Conservation (phyloP, 2,329 filamentous ascomycete genomes). For the Xylaria polymorpha region DNA sequence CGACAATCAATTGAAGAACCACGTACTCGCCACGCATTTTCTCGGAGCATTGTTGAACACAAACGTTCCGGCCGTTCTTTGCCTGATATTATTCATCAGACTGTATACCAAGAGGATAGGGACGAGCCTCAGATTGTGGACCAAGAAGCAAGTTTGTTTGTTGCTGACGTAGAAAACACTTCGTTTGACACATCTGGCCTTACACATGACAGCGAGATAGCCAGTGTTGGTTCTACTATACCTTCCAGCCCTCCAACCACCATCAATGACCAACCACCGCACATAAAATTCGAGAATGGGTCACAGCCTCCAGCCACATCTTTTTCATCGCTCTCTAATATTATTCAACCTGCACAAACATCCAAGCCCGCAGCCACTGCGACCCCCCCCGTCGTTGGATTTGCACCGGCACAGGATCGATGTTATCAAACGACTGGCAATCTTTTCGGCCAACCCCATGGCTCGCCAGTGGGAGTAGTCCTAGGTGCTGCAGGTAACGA, state of each 20-base stretch:
- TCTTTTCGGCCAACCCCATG: neutral
- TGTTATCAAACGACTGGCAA: neutral
- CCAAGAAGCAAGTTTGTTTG: constrained; percentile 47
- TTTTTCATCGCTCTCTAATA: constrained; percentile 21
- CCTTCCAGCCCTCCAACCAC: constrained; percentile 23
- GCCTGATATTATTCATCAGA: constrained; percentile 66
- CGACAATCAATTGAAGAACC: constrained; percentile 59
- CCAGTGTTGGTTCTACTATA: constrained; percentile 27
- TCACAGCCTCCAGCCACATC: neutral
- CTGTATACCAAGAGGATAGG: constrained; percentile 56
- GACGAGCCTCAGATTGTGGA: constrained; percentile 3
- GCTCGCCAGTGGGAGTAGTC: neutral
- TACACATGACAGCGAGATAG: constrained; percentile 31
- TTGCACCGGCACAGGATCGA: neutral
- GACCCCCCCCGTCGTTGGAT: neutral
- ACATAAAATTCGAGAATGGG: constrained; percentile 11
- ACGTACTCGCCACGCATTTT: constrained; percentile 67
- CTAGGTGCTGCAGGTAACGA: neutral
- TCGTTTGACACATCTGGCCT: constrained; percentile 14
- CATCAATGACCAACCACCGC: constrained; percentile 16
- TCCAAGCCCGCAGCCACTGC: neutral
- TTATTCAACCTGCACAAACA: constrained; percentile 9
- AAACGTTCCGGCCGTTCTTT: constrained; percentile 67
- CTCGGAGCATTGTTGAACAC: constrained; percentile 66
- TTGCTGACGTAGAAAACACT: constrained; percentile 38